Percentiles rank a stretch among this genome's conserved stretches.
phyloP scores from a whole-genome alignment of 495 filamentous ascomycete species.

The Collariella sp. region DNA sequence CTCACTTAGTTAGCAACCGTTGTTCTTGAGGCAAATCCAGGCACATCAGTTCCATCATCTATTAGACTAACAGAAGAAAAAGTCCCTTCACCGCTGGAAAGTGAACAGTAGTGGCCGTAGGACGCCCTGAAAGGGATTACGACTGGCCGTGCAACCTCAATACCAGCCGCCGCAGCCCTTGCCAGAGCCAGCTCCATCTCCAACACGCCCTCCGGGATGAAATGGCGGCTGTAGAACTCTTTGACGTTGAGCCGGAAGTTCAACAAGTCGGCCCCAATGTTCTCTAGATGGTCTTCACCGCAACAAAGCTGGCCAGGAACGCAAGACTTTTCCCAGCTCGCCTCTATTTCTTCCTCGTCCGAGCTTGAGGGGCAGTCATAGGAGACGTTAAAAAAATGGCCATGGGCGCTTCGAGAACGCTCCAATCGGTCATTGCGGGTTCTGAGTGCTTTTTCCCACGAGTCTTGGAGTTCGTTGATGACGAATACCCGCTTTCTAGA shows the following conservation, averaged over 20 bases:
- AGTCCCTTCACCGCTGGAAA: too few relatives aligned
- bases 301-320: not conserved
- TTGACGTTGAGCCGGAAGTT: not conserved
- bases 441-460: not conserved
- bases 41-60: too few relatives aligned
- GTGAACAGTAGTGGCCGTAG: too few relatives aligned
- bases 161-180: not conserved
- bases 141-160: not conserved
- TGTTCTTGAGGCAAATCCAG: too few relatives aligned
- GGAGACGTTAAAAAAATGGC: too few relatives aligned
- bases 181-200: conserved; percentile 1
- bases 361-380: too few relatives aligned
- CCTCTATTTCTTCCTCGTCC: not conserved
- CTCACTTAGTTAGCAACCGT: too few relatives aligned
- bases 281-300: not conserved
- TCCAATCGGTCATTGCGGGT: not conserved
- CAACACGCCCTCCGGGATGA: not conserved
- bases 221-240: not conserved
- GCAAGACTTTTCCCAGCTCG: not conserved
- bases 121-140: not conserved
- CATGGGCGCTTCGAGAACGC: not conserved
- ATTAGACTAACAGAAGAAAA: too few relatives aligned
- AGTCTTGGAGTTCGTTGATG: not conserved
- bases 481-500: not conserved
- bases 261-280: not conserved